A percentile compares a stretch with the other conserved stretches of the same genome.
Evolutionary conservation across 176 grass and related monocot species (phyloP).

Genomic region (Triticum dicoccoides): DNA sequence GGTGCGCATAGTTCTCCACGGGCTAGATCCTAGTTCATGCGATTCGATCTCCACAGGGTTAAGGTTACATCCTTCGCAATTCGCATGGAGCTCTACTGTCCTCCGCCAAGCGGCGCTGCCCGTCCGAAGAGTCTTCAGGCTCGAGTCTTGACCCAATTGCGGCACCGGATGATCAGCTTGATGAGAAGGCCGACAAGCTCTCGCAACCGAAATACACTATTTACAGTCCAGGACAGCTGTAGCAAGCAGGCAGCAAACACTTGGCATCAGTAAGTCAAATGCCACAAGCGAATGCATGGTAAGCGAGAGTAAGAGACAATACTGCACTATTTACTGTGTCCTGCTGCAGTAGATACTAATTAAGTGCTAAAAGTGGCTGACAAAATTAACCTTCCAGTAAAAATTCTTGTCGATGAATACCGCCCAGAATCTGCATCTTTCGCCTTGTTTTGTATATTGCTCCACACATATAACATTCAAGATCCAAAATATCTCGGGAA

Average conservation of each 20-base stretch:
- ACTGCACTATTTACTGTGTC: background rate
- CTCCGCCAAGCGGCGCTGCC: background rate
- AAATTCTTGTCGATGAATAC: background rate
- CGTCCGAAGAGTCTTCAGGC: background rate
- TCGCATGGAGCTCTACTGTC: background rate
- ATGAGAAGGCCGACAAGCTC: background rate
- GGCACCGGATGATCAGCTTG: too few relatives aligned
- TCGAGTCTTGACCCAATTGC: background rate
- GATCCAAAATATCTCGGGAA: background rate
- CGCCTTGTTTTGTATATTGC: background rate
- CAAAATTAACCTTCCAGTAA: background rate
- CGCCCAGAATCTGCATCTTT: background rate
- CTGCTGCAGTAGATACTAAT: background rate
- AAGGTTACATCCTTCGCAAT: background rate
- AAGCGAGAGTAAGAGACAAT: background rate
- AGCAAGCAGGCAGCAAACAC: background rate
- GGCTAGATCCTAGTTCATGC: background rate
- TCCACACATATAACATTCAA: background rate
- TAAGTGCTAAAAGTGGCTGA: background rate
- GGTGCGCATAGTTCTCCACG: background rate
- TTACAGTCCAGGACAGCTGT: background rate
- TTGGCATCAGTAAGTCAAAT: background rate
- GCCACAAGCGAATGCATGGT: background rate
- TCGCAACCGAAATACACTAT: background rate
- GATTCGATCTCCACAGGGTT: background rate